Evolutionary conservation across 2,329 filamentous ascomycete genomes (phyloP).

Genomic region (Ophiocordyceps polyrhachis-furcata): DNA sequence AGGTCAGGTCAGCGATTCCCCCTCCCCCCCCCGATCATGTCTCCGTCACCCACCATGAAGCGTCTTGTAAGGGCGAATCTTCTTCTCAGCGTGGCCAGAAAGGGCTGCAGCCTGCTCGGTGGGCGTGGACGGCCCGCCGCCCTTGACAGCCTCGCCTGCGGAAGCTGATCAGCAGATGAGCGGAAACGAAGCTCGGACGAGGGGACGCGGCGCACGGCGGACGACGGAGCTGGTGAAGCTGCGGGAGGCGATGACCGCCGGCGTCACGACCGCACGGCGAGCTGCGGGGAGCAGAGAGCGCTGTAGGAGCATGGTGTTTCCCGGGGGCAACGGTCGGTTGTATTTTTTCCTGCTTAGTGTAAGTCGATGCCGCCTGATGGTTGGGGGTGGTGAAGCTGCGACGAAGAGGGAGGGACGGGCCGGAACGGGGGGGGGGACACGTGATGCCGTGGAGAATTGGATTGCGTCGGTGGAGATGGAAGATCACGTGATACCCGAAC

Average conservation of each 20-base stretch:
- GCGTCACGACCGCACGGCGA: constrained; percentile 36
- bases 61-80: constrained; percentile 26
- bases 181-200: not conserved
- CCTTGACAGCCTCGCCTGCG: constrained; percentile 19
- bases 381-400: not conserved
- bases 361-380: not conserved
- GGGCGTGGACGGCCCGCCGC: constrained; percentile 11
- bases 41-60: constrained; percentile 24
- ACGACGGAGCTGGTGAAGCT: constrained; percentile 40
- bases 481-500: not conserved
- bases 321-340: not conserved
- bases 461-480: not conserved
- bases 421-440: not conserved
- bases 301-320: constrained; percentile 38
- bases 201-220: constrained; percentile 29
- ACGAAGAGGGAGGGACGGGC: not conserved
- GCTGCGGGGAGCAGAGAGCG: constrained; percentile 41
- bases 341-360: not conserved
- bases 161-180: constrained; percentile 1
- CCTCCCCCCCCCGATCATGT: not conserved
- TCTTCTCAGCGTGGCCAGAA: constrained; percentile 22
- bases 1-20: not conserved
- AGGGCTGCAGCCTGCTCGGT: constrained; percentile 18
- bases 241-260: constrained; percentile 35
- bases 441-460: not conserved